These are phyloP conservation scores for Coleophoma eucalyptorum DNA, from an alignment of 2,329 filamentous ascomycete species.

Conservation along the genomic window DNA sequence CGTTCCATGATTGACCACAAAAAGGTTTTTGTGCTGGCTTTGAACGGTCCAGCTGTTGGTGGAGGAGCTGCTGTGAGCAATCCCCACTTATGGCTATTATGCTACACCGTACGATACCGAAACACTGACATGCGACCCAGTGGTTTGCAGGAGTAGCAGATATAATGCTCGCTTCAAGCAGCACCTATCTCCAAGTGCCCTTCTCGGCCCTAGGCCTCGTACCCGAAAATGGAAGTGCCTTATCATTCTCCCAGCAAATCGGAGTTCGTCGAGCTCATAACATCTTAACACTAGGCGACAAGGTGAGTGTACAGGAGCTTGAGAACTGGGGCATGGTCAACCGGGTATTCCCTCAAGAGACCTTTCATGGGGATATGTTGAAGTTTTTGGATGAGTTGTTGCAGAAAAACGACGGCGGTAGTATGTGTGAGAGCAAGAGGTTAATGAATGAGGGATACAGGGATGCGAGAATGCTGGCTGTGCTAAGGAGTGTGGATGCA, in stretches of 20 bases:
- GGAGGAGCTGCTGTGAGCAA: constrained; percentile 35
- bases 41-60: constrained; percentile 46
- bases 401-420: constrained; percentile 42
- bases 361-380: constrained; percentile 36
- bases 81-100: no score
- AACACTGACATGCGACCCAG: not conserved
- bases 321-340: constrained; percentile 41
- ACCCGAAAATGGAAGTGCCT: constrained; percentile 42
- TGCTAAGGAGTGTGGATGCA: constrained; percentile 42
- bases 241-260: constrained; percentile 41
- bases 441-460: constrained; percentile 42
- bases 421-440: constrained; percentile 48
- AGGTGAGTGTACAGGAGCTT: constrained; percentile 37
- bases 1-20: constrained; percentile 43
- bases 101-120: no score
- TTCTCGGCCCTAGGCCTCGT: constrained; percentile 44
- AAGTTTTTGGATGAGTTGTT: constrained; percentile 39
- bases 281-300: constrained; percentile 47
- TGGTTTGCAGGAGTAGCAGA: constrained; percentile 47
- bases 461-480: constrained; percentile 39
- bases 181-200: constrained; percentile 42
- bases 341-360: constrained; percentile 34
- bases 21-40: constrained; percentile 45
- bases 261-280: constrained; percentile 47
- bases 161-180: constrained; percentile 40